Base-by-base conservation (phyloP, 208 protist species). In the Phytomonas sp. region DNA sequence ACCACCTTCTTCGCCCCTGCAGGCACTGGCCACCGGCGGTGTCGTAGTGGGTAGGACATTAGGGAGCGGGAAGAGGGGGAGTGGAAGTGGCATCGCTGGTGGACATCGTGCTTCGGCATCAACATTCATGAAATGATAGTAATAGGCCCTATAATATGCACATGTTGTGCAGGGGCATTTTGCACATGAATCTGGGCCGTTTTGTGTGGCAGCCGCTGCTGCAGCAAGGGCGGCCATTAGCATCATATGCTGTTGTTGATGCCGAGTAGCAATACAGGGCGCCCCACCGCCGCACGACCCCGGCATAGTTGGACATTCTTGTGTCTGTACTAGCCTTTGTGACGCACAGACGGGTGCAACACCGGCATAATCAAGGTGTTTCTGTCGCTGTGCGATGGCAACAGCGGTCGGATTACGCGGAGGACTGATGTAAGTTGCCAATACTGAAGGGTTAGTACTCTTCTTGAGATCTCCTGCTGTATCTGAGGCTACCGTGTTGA, bases 361-460 rank as follows among this genome's bases (percentile, higher is more conserved):
- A 49, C 3, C 40, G 19, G 40, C 40, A 49, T 4, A 49, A 10
- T 49, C 40, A 19, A 49, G 40, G 29, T 29, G 45, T 16, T 32
- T 49, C 36, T 59, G 16, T 31, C 11, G 37, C 40, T 72, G 30
- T 7, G 61, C 37, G 12, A 66, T 61, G 30, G 67, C 33, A 30
- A 63, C 62, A 33, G 63, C 40, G 2, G 62, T 56, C 19, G 71
- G 60, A 75, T 82, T 82, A 63, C 87, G 87, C 8, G 87, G 87
- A 7, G 87, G 87, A 64, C 76, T 81, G 60, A 89, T 69, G 73
- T 83, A 89, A 8, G 82, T 88, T 23, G 87, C 83, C 59, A 70
- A 64, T 32, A 69, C 37, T 12, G 66, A 42, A 8, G 33, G 61
- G 16, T 61, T 30, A 7, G 14, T n/a, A n/a, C 29, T 30, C 33